Evolutionary conservation across 345 rosid genomes (phyloP), one percentile per base, ranked within the genome.

Genomic region (Viola odorata): DNA sequence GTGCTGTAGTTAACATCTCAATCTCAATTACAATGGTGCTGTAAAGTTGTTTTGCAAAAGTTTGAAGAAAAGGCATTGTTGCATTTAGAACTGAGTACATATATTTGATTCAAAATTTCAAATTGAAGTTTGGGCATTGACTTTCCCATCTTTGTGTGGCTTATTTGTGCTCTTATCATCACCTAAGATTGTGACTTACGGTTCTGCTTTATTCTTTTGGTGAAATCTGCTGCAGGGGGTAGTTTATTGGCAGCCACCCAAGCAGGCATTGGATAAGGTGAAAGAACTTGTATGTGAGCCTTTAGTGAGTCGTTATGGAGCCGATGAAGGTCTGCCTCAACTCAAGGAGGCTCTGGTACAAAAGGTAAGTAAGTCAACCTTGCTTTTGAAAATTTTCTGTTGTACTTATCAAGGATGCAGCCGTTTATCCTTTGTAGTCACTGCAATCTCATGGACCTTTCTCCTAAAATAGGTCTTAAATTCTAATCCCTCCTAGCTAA

Each of bases 241-340:
- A 3, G 97, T 91, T 60, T 80, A 88, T 71, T 86, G 97, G 97
- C 92, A 84, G 66, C 99, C 99, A 50, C 99, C 97, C 53, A 64
- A 81, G 75, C 57, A 72, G 39, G 99, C 96, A 3, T 59, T 94
- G 70, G 82, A 85, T 9, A 88, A 77, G 80, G 92, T 94, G 32
- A 86, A 86, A 73, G 91, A 88, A 49, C 80, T 86, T 50, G 83
- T 94, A 0, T 79, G 82, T 87, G 96, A 88, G 37, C 95, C 99
- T 64, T 16, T 64, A 0, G 8, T 88, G 58, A 88, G 97, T 72
- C 79, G 85, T 45, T 90, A 94, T 71, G 97, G 99, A 45, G 81
- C 92, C 47, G 95, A 90, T 73, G 99, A 94, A 72, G 99, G 99
- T 57, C 68, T 90, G 60, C 85, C 89, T n/a, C 86, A 80, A 68